Evolutionary conservation across 495 filamentous ascomycete genomes (phyloP).

Genomic region (Parmelia sp.): DNA sequence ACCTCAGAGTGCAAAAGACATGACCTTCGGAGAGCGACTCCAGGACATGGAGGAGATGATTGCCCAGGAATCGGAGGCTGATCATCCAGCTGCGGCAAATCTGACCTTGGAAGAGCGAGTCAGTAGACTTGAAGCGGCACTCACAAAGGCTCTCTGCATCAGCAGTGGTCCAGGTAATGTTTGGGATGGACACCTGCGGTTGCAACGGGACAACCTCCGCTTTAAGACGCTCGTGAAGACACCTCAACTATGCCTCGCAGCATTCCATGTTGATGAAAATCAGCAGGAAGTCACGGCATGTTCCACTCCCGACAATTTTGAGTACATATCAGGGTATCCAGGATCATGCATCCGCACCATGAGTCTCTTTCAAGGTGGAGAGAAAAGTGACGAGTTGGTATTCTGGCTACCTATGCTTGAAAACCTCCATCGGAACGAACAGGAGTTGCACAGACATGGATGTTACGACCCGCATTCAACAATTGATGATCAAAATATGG

Average conservation of each 20-base stretch:
- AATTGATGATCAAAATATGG: background rate
- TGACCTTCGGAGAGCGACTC: background rate
- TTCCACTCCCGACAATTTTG: background rate
- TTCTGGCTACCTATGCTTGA: background rate
- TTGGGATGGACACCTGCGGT: background rate
- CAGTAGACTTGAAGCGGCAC: background rate
- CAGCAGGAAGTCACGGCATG: background rate
- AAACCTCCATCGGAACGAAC: background rate
- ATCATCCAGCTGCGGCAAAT: background rate
- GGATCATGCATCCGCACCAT: background rate
- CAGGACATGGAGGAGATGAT: background rate
- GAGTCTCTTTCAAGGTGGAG: background rate
- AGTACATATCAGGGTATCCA: background rate
- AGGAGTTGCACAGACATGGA: background rate
- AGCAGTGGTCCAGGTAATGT: background rate
- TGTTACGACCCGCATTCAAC: background rate
- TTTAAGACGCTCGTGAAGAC: background rate
- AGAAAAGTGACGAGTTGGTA: background rate
- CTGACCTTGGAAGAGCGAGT: background rate
- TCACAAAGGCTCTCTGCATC: background rate
- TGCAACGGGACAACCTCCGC: background rate
- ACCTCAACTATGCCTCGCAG: background rate
- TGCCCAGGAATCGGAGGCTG: too few relatives aligned
- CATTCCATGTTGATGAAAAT: background rate
- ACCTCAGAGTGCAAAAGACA: background rate